Percentiles rank a stretch among this genome's conserved stretches.
Conservation (phyloP, 805 yeast species). For the Lachancea meyersii region DNA sequence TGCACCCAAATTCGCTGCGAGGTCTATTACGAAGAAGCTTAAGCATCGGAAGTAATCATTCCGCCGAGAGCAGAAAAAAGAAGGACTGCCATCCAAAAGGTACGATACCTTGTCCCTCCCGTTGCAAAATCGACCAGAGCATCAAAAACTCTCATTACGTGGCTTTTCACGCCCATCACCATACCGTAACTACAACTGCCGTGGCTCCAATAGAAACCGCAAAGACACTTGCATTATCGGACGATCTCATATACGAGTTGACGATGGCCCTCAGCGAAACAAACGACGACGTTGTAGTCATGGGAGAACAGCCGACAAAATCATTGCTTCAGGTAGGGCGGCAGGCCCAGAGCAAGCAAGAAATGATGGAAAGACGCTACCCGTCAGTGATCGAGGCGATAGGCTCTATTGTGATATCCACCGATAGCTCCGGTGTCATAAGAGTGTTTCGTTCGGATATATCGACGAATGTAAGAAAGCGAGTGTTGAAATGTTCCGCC, state of each 20-base stretch:
- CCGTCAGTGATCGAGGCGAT: constrained; percentile 30
- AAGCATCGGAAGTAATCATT: constrained; percentile 8
- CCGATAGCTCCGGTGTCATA: constrained; percentile 68
- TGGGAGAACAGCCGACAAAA: neutral
- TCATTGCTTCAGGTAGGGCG: neutral
- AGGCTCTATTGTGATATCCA: constrained; percentile 58
- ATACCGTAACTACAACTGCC: constrained; percentile 65
- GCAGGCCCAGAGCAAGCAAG: neutral
- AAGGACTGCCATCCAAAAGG: neutral
- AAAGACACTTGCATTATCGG: constrained; percentile 60
- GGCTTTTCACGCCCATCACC: constrained; percentile 70
- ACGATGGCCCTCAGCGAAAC: constrained; percentile 27
- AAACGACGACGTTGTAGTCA: constrained; percentile 11
- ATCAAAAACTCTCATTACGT: constrained; percentile 55
- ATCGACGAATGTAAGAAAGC: constrained; percentile 43
- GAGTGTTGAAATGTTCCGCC: constrained; percentile 18
- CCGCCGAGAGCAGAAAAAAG: constrained; percentile 2
- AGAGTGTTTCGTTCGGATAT: constrained; percentile 77
- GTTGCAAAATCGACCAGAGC: constrained; percentile 2
- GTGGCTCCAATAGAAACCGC: constrained; percentile 71
- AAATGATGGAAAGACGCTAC: constrained; percentile 1
- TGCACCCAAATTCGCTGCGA: constrained; percentile 10
- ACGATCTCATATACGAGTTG: constrained; percentile 73
- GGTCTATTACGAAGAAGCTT: constrained; percentile 9
- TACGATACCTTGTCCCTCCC: neutral